Percentiles rank a stretch among this genome's conserved stretches.
These are phyloP conservation scores for Tulasnella sp. DNA, from an alignment of 768 basidiomycete genomes.

Conservation along the genomic window DNA sequence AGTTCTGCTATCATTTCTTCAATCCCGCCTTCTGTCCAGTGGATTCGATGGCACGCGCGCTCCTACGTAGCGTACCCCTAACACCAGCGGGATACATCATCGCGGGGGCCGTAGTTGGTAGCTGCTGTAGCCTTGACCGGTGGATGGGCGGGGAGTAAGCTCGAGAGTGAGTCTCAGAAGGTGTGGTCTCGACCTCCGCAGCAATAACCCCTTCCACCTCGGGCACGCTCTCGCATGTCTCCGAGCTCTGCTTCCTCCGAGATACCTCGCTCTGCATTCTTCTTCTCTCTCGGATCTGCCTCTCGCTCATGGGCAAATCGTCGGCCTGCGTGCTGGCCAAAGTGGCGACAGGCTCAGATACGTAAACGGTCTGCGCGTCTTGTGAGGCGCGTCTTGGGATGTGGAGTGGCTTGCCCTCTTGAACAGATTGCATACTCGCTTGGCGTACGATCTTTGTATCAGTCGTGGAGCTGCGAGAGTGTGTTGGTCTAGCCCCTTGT, in stretches of 20 bases:
- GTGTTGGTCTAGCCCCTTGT: no score
- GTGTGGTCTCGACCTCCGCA: not conserved
- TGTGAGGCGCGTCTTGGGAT: not conserved
- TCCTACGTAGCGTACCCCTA: not conserved
- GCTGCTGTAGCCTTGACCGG: conserved; percentile 1
- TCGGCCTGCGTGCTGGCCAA: not conserved
- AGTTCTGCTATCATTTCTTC: no score
- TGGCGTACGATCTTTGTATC: no score
- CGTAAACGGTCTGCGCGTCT: not conserved
- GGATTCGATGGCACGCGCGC: no score
- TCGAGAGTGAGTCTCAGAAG: not conserved
- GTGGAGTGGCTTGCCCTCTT: no score
- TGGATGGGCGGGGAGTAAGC: conserved; percentile 4
- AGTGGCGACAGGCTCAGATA: conserved; percentile 1
- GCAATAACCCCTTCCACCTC: not conserved
- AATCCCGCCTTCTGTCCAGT: no score
- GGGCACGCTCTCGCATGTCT: not conserved
- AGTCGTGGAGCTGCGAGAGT: no score
- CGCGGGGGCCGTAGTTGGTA: conserved; percentile 2
- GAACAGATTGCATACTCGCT: no score
- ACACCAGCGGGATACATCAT: conserved; percentile 5
- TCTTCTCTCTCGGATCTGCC: no score
- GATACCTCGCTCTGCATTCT: not conserved
- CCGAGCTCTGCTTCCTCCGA: not conserved
- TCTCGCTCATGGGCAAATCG: no score